These are phyloP conservation scores for Mycena floridula DNA, from an alignment of 768 basidiomycete genomes.

Conservation along the genomic window DNA sequence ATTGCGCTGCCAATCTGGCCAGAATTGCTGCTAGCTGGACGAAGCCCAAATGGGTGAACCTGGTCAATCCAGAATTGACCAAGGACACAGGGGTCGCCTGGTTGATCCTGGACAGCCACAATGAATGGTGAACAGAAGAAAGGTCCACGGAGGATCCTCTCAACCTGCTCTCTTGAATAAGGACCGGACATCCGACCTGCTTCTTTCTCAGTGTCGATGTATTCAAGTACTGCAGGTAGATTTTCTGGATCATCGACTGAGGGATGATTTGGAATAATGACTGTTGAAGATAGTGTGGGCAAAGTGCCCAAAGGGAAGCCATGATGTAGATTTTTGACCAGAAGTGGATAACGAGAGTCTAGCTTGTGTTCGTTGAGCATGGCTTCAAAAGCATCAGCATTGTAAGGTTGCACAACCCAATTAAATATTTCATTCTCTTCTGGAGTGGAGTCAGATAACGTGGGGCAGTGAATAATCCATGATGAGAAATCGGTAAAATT, in stretches of 20 bases:
- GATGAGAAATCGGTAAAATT: conserved; percentile 10
- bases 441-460: neutral
- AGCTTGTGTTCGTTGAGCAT: conserved; percentile 19
- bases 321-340: conserved; percentile 20
- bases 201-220: conserved; percentile 8
- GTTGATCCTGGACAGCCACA: conserved; percentile 8
- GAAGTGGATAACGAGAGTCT: conserved; percentile 17
- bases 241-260: conserved; percentile 4
- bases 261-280: conserved; percentile 11
- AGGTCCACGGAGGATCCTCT: conserved; percentile 7
- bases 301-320: conserved; percentile 29
- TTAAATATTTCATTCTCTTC: conserved; percentile 14
- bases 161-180: conserved; percentile 4
- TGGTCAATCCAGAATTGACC: neutral
- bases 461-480: conserved; percentile 10
- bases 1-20: neutral
- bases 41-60: neutral
- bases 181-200: conserved; percentile 11
- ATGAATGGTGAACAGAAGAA: conserved; percentile 15
- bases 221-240: conserved; percentile 1
- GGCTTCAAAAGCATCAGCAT: conserved; percentile 18
- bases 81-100: conserved; percentile 3
- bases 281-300: conserved; percentile 8
- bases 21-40: neutral
- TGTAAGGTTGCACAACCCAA: conserved; percentile 24